Conservation (phyloP, 148 eudicot species). For the Mesembryanthemum crystallinum region DNA sequence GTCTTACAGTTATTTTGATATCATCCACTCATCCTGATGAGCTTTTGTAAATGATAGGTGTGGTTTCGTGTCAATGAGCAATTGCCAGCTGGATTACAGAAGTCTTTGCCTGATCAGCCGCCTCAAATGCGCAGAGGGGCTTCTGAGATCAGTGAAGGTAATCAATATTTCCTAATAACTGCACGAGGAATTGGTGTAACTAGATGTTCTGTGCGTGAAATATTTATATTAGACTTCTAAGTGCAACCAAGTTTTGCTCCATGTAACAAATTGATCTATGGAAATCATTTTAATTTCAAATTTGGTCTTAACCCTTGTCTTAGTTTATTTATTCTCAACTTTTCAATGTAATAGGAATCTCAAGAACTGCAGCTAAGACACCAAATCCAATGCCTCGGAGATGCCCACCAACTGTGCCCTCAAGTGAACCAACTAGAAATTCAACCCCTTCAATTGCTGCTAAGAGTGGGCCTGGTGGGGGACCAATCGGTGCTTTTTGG, state of each 20-base stretch:
- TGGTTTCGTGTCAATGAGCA: conserved; percentile 96
- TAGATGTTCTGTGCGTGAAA: background rate
- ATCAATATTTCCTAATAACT: background rate
- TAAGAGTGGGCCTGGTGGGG: conserved; percentile 36
- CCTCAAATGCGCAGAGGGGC: conserved; percentile 62
- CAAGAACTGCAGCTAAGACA: conserved; percentile 48
- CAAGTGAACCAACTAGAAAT: conserved; percentile 52
- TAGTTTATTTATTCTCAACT: background rate
- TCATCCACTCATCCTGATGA: conserved; percentile 5
- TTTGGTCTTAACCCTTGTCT: background rate
- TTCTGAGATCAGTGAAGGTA: conserved; percentile 55
- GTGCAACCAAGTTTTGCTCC: background rate
- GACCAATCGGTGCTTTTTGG: conserved; percentile 86
- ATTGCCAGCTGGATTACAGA: conserved; percentile 72
- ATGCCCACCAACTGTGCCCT: conserved; percentile 84
- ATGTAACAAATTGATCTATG: background rate
- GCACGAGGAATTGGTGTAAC: background rate
- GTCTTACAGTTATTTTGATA: background rate
- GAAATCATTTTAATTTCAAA: background rate
- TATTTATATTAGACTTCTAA: background rate
- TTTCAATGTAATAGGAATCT: conserved; percentile 40
- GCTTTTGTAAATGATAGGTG: conserved; percentile 45
- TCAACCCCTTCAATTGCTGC: conserved; percentile 39
- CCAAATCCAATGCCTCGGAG: conserved; percentile 61
- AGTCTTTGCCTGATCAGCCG: conserved; percentile 86